Conservation (phyloP, 2,329 filamentous ascomycete genomes). For the Botrytis deweyae region DNA sequence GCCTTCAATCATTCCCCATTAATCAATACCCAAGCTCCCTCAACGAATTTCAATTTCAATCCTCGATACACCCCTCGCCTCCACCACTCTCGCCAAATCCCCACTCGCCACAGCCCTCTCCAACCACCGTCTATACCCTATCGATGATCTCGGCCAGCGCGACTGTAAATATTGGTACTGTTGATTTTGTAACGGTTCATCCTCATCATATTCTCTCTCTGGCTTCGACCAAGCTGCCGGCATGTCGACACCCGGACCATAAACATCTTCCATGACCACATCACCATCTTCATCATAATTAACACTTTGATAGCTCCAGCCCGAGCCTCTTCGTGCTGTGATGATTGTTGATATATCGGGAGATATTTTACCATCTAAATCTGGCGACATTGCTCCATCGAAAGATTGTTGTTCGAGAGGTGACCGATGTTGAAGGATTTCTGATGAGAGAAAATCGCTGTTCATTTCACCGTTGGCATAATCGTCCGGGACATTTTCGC, state of each 20-base stretch:
- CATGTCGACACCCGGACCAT: slow-evolving; percentile 11
- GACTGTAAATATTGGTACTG: slow-evolving; percentile 20
- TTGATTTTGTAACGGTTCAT: slow-evolving; percentile 1
- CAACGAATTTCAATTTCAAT: slow-evolving; percentile 22
- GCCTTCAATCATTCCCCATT: not conserved
- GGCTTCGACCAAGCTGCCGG: not conserved
- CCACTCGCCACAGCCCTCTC: slow-evolving; percentile 16
- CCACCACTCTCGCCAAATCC: slow-evolving; percentile 40
- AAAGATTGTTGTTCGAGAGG: slow-evolving; percentile 26
- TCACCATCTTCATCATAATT: slow-evolving; percentile 31
- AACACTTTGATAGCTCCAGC: slow-evolving; percentile 15
- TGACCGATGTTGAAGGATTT: slow-evolving; percentile 9
- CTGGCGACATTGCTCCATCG: slow-evolving; percentile 27
- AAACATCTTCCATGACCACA: slow-evolving; percentile 33
- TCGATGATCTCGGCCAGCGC: slow-evolving; percentile 7
- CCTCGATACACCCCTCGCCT: slow-evolving; percentile 31
- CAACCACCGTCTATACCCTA: not conserved
- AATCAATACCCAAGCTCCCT: not conserved
- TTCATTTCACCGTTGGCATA: slow-evolving; percentile 24
- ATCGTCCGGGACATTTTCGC: slow-evolving; percentile 28
- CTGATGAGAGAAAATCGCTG: not conserved
- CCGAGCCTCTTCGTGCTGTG: not conserved
- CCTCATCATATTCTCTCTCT: slow-evolving; percentile 19
- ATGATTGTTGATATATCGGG: not conserved
- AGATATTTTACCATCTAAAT: slow-evolving; percentile 27